Evolutionary conservation across 1,139 yeast species (phyloP), one percentile per base, ranked within the genome.

Genomic region (Taiozyma sp.): DNA sequence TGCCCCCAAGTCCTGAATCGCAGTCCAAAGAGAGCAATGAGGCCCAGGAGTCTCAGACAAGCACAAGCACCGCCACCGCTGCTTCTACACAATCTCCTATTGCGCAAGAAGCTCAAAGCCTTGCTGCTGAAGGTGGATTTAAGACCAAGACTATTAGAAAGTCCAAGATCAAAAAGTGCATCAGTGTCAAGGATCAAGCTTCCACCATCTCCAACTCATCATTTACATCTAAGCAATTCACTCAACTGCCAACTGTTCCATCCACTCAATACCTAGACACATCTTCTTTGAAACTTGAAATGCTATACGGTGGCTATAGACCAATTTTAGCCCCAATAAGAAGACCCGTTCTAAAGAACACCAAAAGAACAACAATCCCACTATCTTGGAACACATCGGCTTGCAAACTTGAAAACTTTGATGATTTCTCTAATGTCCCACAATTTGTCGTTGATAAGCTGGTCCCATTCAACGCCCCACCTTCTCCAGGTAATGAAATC

Each of bases 391-490:
- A 58, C 49, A 51, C 55, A 19, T 58, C 63, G 2, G 58, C 63
- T 1, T 56, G 59, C 24, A 56, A 56, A 19, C 49, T 61, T 8
- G 56, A 56, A 45, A 47, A 52, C 6, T 60, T 60, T 54, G 62
- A 57, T 44, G 63, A 60, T 44, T 61, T 46, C 43, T 50, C 53
- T 27, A 53, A 54, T 24, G 54, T 62, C 14, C 65, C 65, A 30
- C 62, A 61, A 46, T 62, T 59, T 41, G 57, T 62, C 23, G 61
- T 59, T 41, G 64, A 62, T 50, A 60, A 57, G 47, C 44, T 61
- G 49, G 45, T 46, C 6, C 64, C 65, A 8, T 62, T 57, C 46
- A 52, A 51, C 16, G 32, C 42, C 9, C 65, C 65, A 3, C 52
- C 52, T 30, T 28, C 29, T 1, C 64, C 65, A 7, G 65, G 65